Conservation (phyloP, 2,329 filamentous ascomycete species). For the Fusarium gaditjirri region DNA sequence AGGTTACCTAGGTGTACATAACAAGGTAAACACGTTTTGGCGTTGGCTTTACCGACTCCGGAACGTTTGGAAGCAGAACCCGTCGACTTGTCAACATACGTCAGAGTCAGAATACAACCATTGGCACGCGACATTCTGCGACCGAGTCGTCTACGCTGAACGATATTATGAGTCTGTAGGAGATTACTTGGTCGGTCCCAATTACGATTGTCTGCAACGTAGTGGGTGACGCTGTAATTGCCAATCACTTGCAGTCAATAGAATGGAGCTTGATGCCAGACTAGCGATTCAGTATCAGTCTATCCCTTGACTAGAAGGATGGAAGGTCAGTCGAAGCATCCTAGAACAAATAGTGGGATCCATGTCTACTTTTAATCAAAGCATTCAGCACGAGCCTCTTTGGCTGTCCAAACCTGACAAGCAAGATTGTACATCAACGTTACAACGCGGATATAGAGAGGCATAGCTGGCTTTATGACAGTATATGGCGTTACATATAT, state of each 20-base stretch:
- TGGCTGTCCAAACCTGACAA: neutral
- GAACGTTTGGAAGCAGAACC: neutral
- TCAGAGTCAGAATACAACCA: neutral
- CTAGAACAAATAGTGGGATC: constrained; percentile 17
- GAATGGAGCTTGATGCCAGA: constrained; percentile 8
- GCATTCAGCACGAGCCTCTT: neutral
- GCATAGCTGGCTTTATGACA: neutral
- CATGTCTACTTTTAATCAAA: neutral
- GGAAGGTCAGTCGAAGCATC: constrained; percentile 24
- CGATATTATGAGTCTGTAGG: constrained; percentile 2
- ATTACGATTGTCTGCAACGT: constrained; percentile 12
- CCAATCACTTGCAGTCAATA: constrained; percentile 12
- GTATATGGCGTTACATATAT: neutral
- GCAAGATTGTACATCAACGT: neutral
- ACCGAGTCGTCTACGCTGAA: neutral
- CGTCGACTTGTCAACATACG: neutral
- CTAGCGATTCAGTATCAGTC: constrained; percentile 20
- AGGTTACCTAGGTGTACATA: no score
- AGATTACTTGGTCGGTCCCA: constrained; percentile 17
- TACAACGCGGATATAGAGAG: neutral
- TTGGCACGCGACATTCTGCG: neutral
- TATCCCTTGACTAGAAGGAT: constrained; percentile 6
- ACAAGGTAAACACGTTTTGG: constrained; percentile 1
- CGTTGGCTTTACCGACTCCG: neutral
- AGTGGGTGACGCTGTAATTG: constrained; percentile 23